These are phyloP conservation scores for Colletotrichum agaves DNA, from an alignment of 2,329 filamentous ascomycete species.

Conservation along the genomic window DNA sequence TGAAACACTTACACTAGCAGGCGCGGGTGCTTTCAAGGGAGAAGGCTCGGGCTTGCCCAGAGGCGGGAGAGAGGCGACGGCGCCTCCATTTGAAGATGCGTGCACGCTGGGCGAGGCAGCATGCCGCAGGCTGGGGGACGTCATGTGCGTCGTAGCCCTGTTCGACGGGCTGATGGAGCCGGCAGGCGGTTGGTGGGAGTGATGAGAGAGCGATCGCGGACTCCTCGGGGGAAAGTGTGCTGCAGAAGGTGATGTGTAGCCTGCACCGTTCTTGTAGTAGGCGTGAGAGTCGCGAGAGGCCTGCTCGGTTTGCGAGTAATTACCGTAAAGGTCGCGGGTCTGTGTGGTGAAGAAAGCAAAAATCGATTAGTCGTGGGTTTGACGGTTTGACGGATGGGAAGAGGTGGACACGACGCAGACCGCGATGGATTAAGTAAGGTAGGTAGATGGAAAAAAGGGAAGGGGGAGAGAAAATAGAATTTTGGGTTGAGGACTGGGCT, in stretches of 20 bases:
- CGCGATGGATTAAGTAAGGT: constrained; percentile 11
- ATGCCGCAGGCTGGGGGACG: constrained; percentile 61
- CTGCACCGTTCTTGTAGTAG: constrained; percentile 59
- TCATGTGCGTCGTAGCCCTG: constrained; percentile 51
- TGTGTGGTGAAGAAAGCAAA: constrained; percentile 44
- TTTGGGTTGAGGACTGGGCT: constrained; percentile 34
- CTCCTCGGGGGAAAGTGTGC: constrained; percentile 60
- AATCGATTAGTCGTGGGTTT: constrained; percentile 29
- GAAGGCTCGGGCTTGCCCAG: constrained; percentile 54
- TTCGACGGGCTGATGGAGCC: constrained; percentile 57
- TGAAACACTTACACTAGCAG: constrained; percentile 48
- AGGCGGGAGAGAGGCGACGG: constrained; percentile 47
- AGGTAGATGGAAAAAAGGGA: constrained; percentile 11
- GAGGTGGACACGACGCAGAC: constrained; percentile 26
- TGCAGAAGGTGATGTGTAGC: constrained; percentile 60
- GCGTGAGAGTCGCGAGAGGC: constrained; percentile 49
- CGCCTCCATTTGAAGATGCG: constrained; percentile 54
- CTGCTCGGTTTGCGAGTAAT: constrained; percentile 53
- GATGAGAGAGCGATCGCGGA: constrained; percentile 57
- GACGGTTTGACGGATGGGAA: constrained; percentile 35
- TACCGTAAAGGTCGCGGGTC: constrained; percentile 62
- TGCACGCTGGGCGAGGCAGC: constrained; percentile 51
- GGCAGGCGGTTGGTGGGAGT: constrained; percentile 53
- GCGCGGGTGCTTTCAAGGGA: constrained; percentile 50
- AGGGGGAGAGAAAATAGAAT: constrained; percentile 27